phyloP scores from a whole-genome alignment of 129 eudicot genomes.

The Helianthus tuberosus region DNA sequence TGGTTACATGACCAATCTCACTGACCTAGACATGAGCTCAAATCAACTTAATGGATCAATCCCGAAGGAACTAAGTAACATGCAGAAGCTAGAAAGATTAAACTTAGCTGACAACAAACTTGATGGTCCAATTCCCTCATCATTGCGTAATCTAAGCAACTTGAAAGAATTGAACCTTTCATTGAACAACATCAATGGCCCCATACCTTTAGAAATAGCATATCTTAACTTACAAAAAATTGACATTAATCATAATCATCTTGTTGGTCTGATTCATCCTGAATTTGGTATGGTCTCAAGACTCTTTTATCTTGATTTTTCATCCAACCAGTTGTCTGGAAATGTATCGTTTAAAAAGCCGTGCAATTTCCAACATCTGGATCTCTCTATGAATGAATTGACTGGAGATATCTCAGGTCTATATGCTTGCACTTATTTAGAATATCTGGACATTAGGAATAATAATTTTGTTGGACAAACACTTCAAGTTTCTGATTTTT shows the following conservation, averaged over 20 bases:
- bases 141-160: background rate
- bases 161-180: background rate
- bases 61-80: constrained; percentile 3
- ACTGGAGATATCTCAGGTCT: constrained; percentile 11
- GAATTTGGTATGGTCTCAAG: background rate
- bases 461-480: constrained; percentile 14
- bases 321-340: constrained; percentile 22
- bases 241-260: constrained; percentile 10
- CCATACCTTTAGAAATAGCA: constrained; percentile 18
- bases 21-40: constrained; percentile 11
- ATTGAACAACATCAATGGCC: constrained; percentile 14
- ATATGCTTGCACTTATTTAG: background rate
- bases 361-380: constrained; percentile 15
- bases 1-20: background rate
- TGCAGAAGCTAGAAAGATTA: constrained; percentile 1
- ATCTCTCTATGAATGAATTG: constrained; percentile 25
- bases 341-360: constrained; percentile 1
- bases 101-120: constrained; percentile 3
- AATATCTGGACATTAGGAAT: constrained; percentile 19
- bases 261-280: constrained; percentile 17
- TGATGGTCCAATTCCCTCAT: constrained; percentile 18
- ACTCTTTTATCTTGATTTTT: constrained; percentile 27
- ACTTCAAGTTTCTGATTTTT: background rate
- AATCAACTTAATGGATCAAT: constrained; percentile 7
- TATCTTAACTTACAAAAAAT: constrained; percentile 6